Percentiles rank a stretch among this genome's conserved stretches.
Conservation (phyloP, 1,284 basidiomycete genomes). For the Flammula alnicola region DNA sequence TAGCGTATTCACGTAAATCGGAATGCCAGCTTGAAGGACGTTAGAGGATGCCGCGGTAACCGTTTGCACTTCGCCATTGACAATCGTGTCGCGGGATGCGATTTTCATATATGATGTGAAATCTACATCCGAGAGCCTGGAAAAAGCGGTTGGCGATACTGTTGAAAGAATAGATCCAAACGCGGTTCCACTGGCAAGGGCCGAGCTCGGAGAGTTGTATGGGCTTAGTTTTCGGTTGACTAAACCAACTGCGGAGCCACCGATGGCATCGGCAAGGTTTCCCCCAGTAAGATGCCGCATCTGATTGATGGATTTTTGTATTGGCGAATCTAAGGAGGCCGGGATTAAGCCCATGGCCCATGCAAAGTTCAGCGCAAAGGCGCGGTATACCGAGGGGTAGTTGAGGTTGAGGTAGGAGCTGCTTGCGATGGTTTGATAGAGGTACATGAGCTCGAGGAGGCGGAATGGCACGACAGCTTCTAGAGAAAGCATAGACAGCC, state of each 20-base stretch:
- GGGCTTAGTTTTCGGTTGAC: slow-evolving; percentile 83
- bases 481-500: slow-evolving; percentile 59
- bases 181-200: slow-evolving; percentile 3
- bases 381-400: slow-evolving; percentile 83
- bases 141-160: slow-evolving; percentile 5
- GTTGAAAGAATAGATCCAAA: slow-evolving; percentile 8
- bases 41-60: slow-evolving; percentile 70
- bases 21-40: slow-evolving; percentile 77
- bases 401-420: slow-evolving; percentile 84
- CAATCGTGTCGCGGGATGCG: slow-evolving; percentile 20
- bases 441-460: slow-evolving; percentile 80
- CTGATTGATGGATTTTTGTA: slow-evolving; percentile 81
- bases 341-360: slow-evolving; percentile 90
- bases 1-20: slow-evolving; percentile 78
- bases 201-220: slow-evolving; percentile 53
- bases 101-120: slow-evolving; percentile 6
- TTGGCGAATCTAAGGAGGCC: slow-evolving; percentile 54
- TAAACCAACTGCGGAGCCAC: slow-evolving; percentile 65
- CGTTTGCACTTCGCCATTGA: slow-evolving; percentile 56
- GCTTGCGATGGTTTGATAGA: slow-evolving; percentile 83
- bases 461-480: slow-evolving; percentile 59
- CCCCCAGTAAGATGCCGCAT: slow-evolving; percentile 88
- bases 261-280: slow-evolving; percentile 58
- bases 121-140: slow-evolving; percentile 1
- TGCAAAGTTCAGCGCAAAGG: slow-evolving; percentile 85